Evolutionary conservation across 306 rosid species (phyloP), one percentile per base, ranked within the genome.

Genomic region (Malus fusca): DNA sequence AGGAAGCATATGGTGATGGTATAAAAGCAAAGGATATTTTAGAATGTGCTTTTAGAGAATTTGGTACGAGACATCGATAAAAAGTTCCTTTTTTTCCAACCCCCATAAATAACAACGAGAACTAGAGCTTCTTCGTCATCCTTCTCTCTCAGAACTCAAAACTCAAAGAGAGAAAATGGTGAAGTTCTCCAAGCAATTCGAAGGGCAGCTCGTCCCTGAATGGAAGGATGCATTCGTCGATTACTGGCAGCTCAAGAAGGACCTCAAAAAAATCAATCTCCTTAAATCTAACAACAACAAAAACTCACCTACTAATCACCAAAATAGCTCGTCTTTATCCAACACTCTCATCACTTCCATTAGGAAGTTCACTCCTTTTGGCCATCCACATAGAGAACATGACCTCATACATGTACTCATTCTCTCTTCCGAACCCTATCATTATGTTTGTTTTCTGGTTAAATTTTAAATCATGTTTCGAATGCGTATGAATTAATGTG

Each of bases 171-270:
- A 78, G 48, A 80, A 82, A 53, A 96, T 96, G 99, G 97, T 92
- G 81, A 96, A 92, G 80, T 96, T 96, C 78, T 88, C 96, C n/a
- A 90, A 87, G 87, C 98, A 96, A 52, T 96, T 96, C 79, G 98
- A 96, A 43, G 93, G 87, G 40, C 99, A 96, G 75, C 83, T 92
- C 65, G 87, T 96, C 68, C 99, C 99, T 30, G 99, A 96, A 89
- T 96, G 99, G 99, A 96, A 92, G 83, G 96, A 96, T 21, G 98
- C 97, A 68, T 96, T 88, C 81, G 98, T 96, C 18, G 98, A 96
- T 86, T 96, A 96, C 68, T 79, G 93, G 87, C 80, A 85, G 87
- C 97, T 96, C 60, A 92, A 96, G 82, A 96, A 89, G 69, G 92
- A 86, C 78, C 84, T 96, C 82, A 89, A 92, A 77, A 90, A 81